Evolutionary conservation across 2,329 filamentous ascomycete species (phyloP).

Genomic region (Grosmannia serpens): DNA sequence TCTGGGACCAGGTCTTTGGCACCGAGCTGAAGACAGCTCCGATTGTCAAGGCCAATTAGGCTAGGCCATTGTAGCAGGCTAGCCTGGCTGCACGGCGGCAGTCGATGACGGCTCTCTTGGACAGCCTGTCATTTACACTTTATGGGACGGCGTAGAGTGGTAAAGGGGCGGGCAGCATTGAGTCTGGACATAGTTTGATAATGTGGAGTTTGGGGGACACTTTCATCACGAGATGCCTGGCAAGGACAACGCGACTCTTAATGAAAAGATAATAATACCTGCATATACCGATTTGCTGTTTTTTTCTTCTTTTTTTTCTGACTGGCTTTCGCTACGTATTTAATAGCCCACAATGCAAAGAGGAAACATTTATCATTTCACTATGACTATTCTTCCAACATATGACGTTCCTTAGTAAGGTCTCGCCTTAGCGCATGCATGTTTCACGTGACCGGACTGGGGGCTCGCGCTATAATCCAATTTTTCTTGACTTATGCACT

Average conservation of each 20-base stretch:
- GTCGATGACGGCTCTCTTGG: background rate
- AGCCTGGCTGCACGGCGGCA: background rate
- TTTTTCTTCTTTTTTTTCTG: background rate
- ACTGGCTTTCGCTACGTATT: background rate
- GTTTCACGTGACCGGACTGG: background rate
- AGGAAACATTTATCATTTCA: background rate
- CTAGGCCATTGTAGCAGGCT: background rate
- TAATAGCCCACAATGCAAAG: background rate
- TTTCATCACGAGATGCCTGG: background rate
- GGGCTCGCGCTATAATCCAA: background rate
- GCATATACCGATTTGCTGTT: background rate
- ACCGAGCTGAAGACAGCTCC: constrained; percentile 53
- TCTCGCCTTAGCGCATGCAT: background rate
- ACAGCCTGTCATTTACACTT: background rate
- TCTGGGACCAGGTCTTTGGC: constrained; percentile 90
- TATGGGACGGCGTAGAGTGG: background rate
- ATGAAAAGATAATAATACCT: background rate
- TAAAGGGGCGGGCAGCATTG: background rate
- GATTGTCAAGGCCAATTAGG: constrained; percentile 24
- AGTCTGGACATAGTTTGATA: background rate
- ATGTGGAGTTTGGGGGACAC: background rate
- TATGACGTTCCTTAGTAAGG: too few relatives aligned
- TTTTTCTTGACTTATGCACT: background rate
- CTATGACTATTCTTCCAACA: too few relatives aligned
- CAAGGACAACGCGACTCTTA: background rate